These are phyloP conservation scores for Gautieria morchelliformis DNA, from an alignment of 768 basidiomycete genomes.

Conservation along the genomic window DNA sequence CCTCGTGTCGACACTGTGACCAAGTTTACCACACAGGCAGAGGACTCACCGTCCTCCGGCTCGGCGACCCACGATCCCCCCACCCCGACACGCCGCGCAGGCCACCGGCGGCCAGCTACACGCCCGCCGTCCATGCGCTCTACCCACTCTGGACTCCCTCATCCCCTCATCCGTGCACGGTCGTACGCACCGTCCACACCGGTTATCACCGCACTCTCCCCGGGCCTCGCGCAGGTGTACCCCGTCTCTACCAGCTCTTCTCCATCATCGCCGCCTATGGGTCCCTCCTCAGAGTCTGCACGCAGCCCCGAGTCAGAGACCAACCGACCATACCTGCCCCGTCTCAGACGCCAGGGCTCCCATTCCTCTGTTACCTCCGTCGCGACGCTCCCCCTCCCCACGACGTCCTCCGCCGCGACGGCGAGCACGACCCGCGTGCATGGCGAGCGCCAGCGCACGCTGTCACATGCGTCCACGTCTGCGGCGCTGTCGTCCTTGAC, in stretches of 20 bases:
- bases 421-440: conserved; percentile 3
- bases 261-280: conserved; percentile 27
- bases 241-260: conserved; percentile 33
- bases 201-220: conserved; percentile 62
- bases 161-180: conserved; percentile 69
- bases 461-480: conserved; percentile 40
- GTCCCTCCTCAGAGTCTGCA: background rate
- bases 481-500: conserved; percentile 25
- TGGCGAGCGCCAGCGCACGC: conserved; percentile 42
- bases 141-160: conserved; percentile 38
- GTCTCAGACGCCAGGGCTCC: conserved; percentile 34
- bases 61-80: conserved; percentile 33
- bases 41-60: conserved; percentile 16
- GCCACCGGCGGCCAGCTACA: conserved; percentile 35
- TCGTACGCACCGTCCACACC: conserved; percentile 47
- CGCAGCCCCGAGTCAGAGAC: conserved; percentile 15
- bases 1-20: background rate
- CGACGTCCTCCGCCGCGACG: conserved; percentile 21
- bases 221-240: conserved; percentile 50
- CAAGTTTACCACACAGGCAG: background rate
- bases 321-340: conserved; percentile 7
- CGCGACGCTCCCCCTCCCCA: conserved; percentile 42
- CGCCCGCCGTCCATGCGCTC: conserved; percentile 62
- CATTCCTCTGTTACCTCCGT: conserved; percentile 52
- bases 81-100: conserved; percentile 24